Conservation (phyloP, 1,284 basidiomycete genomes). For the Cryptococcus hybrid region DNA sequence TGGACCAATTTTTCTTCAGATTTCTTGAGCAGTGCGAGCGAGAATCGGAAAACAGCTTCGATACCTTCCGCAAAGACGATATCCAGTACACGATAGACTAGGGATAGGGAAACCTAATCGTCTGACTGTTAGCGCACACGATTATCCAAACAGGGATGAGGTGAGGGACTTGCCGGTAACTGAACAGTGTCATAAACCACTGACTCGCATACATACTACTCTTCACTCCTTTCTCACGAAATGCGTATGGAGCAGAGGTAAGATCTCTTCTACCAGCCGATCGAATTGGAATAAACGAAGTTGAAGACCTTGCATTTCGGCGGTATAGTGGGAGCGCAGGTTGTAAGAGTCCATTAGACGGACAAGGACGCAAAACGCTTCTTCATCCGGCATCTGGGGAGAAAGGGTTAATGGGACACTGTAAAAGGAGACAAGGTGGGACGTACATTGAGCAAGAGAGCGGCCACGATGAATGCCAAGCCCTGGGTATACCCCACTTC, state of each 20-base stretch:
- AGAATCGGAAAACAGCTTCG: constrained; percentile 95
- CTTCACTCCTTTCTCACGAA: constrained; percentile 87
- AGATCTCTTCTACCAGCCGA: constrained; percentile 83
- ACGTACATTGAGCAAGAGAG: constrained; percentile 82
- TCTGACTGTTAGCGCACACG: neutral
- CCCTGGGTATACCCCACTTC: constrained; percentile 98
- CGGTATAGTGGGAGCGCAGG: constrained; percentile 90
- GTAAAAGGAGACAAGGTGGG: neutral
- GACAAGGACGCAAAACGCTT: constrained; percentile 95
- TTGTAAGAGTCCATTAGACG: constrained; percentile 97
- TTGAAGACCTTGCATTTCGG: constrained; percentile 97
- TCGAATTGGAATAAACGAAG: constrained; percentile 89
- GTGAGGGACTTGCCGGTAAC: constrained; percentile 66
- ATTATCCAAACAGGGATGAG: neutral
- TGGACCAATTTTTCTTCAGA: constrained; percentile 76
- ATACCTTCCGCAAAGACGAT: constrained; percentile 90
- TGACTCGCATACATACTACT: constrained; percentile 94
- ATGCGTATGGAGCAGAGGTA: constrained; percentile 88
- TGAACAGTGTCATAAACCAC: constrained; percentile 98
- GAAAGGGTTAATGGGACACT: neutral
- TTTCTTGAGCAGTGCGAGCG: constrained; percentile 78
- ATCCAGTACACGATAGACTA: constrained; percentile 88
- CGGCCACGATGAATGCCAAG: constrained; percentile 90
- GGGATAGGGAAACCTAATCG: constrained; percentile 83
- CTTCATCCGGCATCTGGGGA: constrained; percentile 92